Percentiles rank a stretch among this genome's conserved stretches.
Evolutionary conservation across 805 yeast species (phyloP).

Genomic region (Sungouiozyma intestinalis): DNA sequence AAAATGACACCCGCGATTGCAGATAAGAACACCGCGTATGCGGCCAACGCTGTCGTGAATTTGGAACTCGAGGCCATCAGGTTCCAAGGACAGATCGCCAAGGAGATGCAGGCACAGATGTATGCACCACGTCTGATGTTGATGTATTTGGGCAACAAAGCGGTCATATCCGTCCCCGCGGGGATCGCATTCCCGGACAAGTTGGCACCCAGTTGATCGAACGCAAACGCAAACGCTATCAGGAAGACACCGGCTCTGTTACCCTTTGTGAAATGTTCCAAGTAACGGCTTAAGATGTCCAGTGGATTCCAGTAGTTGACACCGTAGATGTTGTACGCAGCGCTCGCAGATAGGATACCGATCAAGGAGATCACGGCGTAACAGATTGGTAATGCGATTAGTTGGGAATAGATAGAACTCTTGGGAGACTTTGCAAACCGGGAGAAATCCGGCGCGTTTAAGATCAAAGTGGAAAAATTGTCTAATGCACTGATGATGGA

Average conservation of each 20-base stretch:
- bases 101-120: slow-evolving; percentile 57
- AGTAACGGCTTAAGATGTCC: slow-evolving; percentile 47
- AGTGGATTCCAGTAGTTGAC: slow-evolving; percentile 37
- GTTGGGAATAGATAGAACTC: slow-evolving; percentile 40
- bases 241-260: slow-evolving; percentile 65
- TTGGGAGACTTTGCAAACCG: slow-evolving; percentile 53
- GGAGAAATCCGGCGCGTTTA: slow-evolving; percentile 77
- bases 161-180: slow-evolving; percentile 47
- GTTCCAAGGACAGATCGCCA: slow-evolving; percentile 73
- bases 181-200: slow-evolving; percentile 57
- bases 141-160: slow-evolving; percentile 46
- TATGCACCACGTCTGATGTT: slow-evolving; percentile 53
- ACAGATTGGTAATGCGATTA: slow-evolving; percentile 54
- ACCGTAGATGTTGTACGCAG: slow-evolving; percentile 38
- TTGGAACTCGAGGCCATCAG: slow-evolving; percentile 50
- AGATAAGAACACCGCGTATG: slow-evolving; percentile 69
- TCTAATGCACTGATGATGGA: slow-evolving; percentile 67
- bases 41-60: slow-evolving; percentile 66
- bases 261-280: slow-evolving; percentile 32
- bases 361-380: slow-evolving; percentile 68
- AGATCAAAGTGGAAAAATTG: slow-evolving; percentile 69
- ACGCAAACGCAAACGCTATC: slow-evolving; percentile 50
- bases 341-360: slow-evolving; percentile 71
- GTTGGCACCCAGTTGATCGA: slow-evolving; percentile 71
- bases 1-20: slow-evolving; percentile 66